A percentile compares a stretch with the other conserved stretches of the same genome.
These are phyloP conservation scores for Russula earlei DNA, from an alignment of 768 basidiomycete species.

Conservation along the genomic window DNA sequence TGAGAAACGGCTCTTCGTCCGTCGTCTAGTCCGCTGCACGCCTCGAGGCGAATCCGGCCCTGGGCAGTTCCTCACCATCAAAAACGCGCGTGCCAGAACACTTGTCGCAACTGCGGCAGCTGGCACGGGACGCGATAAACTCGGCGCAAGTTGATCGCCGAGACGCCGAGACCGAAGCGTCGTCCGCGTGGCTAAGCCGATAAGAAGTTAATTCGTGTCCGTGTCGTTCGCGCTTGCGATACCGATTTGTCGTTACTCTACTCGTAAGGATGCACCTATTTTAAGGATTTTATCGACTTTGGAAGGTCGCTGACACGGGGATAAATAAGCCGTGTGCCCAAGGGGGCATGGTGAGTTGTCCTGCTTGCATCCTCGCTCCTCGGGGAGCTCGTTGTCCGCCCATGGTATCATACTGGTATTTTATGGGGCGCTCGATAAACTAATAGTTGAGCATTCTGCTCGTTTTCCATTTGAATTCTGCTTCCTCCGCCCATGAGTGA, in stretches of 20 bases:
- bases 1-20: neutral
- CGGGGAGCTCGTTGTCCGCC: neutral
- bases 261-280: neutral
- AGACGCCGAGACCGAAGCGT: neutral
- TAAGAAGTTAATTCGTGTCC: neutral
- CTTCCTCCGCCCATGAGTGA: too few species aligned
- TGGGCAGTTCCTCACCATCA: slow-evolving; percentile 8
- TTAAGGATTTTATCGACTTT: neutral
- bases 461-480: too few species aligned
- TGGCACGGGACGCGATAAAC: slow-evolving; percentile 7
- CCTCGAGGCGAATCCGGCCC: slow-evolving; percentile 4
- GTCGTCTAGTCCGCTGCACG: slow-evolving; percentile 5
- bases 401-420: neutral
- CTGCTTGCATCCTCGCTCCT: neutral
- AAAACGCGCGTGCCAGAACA: slow-evolving; percentile 6
- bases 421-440: neutral
- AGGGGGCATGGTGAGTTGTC: neutral
- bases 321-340: neutral
- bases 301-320: neutral
- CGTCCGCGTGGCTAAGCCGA: slow-evolving; percentile 7
- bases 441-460: too few species aligned
- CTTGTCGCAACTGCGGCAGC: slow-evolving; percentile 3
- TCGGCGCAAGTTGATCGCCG: neutral
- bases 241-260: neutral
- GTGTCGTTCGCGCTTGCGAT: neutral